Conservation (phyloP, 2,329 filamentous ascomycete genomes). For the Aschersonia sp. region DNA sequence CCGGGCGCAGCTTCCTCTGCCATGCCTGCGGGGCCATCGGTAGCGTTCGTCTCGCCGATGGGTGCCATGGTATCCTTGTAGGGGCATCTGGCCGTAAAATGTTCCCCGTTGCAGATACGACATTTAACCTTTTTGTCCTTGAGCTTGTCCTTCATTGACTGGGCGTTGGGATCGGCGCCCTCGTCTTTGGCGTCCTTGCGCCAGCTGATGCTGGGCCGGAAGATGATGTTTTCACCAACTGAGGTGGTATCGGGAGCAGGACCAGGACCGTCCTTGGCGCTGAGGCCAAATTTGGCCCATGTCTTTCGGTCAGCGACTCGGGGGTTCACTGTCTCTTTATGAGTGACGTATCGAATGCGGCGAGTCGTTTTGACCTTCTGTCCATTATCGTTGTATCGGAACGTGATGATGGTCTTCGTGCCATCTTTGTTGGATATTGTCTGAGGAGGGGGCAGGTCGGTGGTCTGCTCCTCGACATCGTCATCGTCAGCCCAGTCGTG, state of each 20-base stretch:
- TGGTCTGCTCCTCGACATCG: constrained; percentile 60
- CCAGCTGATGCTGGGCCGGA: constrained; percentile 88
- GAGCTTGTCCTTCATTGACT: constrained; percentile 66
- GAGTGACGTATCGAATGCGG: constrained; percentile 80
- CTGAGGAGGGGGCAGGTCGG: constrained; percentile 67
- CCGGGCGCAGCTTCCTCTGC: constrained; percentile 28
- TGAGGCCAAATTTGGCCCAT: constrained; percentile 86
- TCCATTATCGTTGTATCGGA: constrained; percentile 79
- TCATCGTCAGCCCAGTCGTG: constrained; percentile 95
- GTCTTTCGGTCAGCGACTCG: constrained; percentile 87
- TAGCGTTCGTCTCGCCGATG: constrained; percentile 44
- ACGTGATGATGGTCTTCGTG: constrained; percentile 88
- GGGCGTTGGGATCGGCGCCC: constrained; percentile 57
- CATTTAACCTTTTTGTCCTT: constrained; percentile 99
- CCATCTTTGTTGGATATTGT: constrained; percentile 96
- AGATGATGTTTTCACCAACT: constrained; percentile 95
- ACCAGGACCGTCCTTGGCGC: constrained; percentile 70
- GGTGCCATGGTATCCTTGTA: constrained; percentile 99
- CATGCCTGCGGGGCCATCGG: constrained; percentile 41
- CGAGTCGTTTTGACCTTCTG: constrained; percentile 97
- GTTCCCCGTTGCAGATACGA: constrained; percentile 95
- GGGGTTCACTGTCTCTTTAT: constrained; percentile 91
- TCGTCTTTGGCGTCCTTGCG: constrained; percentile 78
- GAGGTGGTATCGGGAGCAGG: constrained; percentile 83
- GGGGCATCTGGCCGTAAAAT: constrained; percentile 97